Evolutionary conservation across 768 basidiomycete genomes (phyloP).

Genomic region (Suillus lakei): DNA sequence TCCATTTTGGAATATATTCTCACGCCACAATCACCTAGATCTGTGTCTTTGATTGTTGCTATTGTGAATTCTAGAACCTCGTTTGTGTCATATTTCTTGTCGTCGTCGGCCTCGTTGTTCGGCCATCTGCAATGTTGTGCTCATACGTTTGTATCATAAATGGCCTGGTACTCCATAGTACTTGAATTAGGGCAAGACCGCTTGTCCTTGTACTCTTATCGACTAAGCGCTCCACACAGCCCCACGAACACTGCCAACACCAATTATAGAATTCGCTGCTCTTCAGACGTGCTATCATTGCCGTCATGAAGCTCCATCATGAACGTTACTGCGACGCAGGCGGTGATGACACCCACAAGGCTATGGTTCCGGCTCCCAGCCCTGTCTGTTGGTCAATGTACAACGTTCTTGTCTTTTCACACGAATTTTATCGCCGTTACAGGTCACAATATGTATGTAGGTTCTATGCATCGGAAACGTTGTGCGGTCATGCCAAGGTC

Average conservation of each 20-base stretch:
- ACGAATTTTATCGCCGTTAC: background rate
- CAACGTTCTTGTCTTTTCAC: background rate
- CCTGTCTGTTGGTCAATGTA: background rate
- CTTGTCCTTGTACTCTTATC: background rate
- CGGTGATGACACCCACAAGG: slow-evolving; percentile 6
- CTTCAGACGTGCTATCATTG: background rate
- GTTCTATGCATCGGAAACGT: background rate
- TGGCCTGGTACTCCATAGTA: background rate
- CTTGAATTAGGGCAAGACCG: background rate
- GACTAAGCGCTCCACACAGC: slow-evolving; percentile 1
- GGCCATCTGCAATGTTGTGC: background rate
- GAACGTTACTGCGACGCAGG: slow-evolving; percentile 4
- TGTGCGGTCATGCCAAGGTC: background rate
- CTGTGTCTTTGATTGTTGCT: slow-evolving; percentile 11
- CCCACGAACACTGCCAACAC: background rate
- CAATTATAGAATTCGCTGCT: slow-evolving; percentile 6
- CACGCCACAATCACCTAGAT: slow-evolving; percentile 31
- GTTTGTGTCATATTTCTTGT: slow-evolving; percentile 1
- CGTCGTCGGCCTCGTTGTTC: slow-evolving; percentile 11
- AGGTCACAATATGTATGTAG: background rate
- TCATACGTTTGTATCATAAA: background rate
- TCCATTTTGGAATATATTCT: slow-evolving; percentile 12
- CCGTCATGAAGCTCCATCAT: slow-evolving; percentile 5
- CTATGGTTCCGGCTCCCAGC: slow-evolving; percentile 4
- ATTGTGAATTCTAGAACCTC: slow-evolving; percentile 14